Percentiles rank a stretch among this genome's conserved stretches.
Evolutionary conservation across 805 yeast species (phyloP).

Genomic region (Lachancea meyersii): DNA sequence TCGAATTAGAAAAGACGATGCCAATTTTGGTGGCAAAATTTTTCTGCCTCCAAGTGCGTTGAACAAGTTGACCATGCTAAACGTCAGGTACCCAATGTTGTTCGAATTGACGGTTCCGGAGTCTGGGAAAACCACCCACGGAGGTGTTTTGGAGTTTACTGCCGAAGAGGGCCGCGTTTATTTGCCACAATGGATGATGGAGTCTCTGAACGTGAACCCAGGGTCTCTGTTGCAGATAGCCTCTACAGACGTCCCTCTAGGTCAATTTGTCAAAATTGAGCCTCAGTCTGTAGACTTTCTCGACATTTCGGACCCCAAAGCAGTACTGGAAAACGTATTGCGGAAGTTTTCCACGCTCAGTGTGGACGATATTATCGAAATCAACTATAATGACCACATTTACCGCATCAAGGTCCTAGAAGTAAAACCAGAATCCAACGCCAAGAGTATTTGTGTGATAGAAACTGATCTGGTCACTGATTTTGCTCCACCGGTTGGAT

Average conservation of each 20-base stretch:
- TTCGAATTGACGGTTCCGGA: constrained; percentile 73
- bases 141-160: constrained; percentile 92
- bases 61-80: constrained; percentile 79
- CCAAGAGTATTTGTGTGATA: constrained; percentile 79
- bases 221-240: constrained; percentile 77
- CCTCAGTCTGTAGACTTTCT: constrained; percentile 92
- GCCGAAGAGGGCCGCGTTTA: constrained; percentile 97
- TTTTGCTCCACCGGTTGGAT: constrained; percentile 98
- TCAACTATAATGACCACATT: constrained; percentile 71
- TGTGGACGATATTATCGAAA: constrained; percentile 75
- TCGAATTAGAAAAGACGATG: constrained; percentile 58
- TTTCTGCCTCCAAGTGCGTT: constrained; percentile 91
- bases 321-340: constrained; percentile 88
- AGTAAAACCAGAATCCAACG: constrained; percentile 65
- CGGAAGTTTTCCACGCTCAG: constrained; percentile 86
- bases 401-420: constrained; percentile 82
- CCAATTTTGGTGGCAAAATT: constrained; percentile 93
- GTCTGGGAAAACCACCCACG: constrained; percentile 58
- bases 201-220: constrained; percentile 60
- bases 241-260: constrained; percentile 75
- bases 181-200: constrained; percentile 96
- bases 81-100: constrained; percentile 93
- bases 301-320: constrained; percentile 92
- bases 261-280: constrained; percentile 84
- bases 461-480: constrained; percentile 97